Percentiles rank a stretch among this genome's conserved stretches.
These are phyloP conservation scores for Pistacia atlantica DNA, from an alignment of 345 rosid genomes.

Conservation along the genomic window DNA sequence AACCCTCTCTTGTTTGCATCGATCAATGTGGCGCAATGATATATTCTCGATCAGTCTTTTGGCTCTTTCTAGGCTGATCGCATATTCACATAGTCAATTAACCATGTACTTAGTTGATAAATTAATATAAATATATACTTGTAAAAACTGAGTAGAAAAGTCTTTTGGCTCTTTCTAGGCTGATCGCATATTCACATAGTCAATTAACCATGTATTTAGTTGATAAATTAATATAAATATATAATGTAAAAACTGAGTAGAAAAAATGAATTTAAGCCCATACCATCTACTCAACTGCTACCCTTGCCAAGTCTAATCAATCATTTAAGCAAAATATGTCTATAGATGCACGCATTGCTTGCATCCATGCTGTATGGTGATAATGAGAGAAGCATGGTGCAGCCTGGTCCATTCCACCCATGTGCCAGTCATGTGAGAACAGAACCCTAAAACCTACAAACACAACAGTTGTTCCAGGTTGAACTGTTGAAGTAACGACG, in stretches of 20 bases:
- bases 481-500: slow-evolving; percentile 4
- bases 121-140: too few relatives aligned
- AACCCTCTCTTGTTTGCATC: background rate
- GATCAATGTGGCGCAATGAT: background rate
- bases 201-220: background rate
- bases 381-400: background rate
- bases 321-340: background rate
- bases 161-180: too few relatives aligned
- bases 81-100: background rate
- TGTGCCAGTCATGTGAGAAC: slow-evolving; percentile 7
- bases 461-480: slow-evolving; percentile 16
- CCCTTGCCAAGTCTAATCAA: slow-evolving; percentile 6
- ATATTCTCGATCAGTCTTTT: background rate
- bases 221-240: too few relatives aligned
- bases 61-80: too few relatives aligned
- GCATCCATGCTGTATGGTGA: slow-evolving; percentile 4
- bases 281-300: background rate
- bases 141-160: too few relatives aligned
- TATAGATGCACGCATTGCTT: background rate
- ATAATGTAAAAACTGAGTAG: too few relatives aligned
- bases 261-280: background rate
- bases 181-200: too few relatives aligned
- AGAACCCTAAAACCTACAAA: slow-evolving; percentile 17
- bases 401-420: background rate
- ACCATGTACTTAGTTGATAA: background rate